A percentile compares a stretch with the other conserved stretches of the same genome.
Evolutionary conservation across 495 filamentous ascomycete genomes (phyloP).

Genomic region (Parathielavia hyrcaniae): DNA sequence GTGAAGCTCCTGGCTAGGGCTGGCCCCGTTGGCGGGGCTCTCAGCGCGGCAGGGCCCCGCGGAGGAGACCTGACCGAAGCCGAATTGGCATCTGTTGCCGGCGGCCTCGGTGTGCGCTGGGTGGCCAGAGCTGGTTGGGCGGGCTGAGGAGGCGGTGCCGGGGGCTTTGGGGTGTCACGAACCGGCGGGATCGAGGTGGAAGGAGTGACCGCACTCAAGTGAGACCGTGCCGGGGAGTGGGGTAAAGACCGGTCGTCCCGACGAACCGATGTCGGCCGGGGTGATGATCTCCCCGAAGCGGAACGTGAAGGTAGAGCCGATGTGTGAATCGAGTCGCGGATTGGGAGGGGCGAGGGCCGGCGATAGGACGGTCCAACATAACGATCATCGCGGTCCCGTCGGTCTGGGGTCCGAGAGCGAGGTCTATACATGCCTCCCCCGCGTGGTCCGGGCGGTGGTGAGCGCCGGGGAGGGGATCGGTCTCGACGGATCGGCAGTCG

Average conservation of each 20-base stretch:
- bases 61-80: constrained; percentile 37
- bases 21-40: constrained; percentile 43
- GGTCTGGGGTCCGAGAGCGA: constrained; percentile 40
- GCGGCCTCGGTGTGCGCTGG: constrained; percentile 14
- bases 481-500: constrained; percentile 31
- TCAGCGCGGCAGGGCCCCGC: constrained; percentile 43
- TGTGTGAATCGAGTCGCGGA: constrained; percentile 39
- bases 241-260: constrained; percentile 41
- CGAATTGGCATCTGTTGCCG: constrained; percentile 25
- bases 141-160: constrained; percentile 20
- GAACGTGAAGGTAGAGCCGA: constrained; percentile 42
- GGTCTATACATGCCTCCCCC: constrained; percentile 38
- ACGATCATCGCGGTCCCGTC: constrained; percentile 43
- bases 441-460: constrained; percentile 30
- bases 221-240: constrained; percentile 34
- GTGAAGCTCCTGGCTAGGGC: constrained; percentile 37
- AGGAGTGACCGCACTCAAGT: constrained; percentile 23
- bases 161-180: constrained; percentile 29
- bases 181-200: constrained; percentile 24
- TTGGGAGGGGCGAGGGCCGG: constrained; percentile 38
- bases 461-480: constrained; percentile 37
- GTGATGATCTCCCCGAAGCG: constrained; percentile 40
- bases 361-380: constrained; percentile 34
- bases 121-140: constrained; percentile 2
- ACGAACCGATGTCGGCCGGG: constrained; percentile 37